These are phyloP conservation scores for Boechera stricta DNA, from an alignment of 345 rosid genomes.

Conservation along the genomic window DNA sequence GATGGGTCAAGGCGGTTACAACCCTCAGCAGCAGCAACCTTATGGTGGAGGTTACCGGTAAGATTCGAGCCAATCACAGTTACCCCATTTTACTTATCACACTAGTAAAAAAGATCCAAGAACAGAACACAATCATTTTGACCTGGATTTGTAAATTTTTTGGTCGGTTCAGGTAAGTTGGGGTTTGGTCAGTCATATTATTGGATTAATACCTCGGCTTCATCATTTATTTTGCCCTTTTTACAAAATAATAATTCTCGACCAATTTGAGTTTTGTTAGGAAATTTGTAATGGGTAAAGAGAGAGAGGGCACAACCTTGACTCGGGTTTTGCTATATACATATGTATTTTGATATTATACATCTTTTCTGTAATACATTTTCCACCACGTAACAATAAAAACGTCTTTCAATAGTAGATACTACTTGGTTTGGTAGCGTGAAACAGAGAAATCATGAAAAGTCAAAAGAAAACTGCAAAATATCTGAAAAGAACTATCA, in stretches of 20 bases:
- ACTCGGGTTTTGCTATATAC: background rate
- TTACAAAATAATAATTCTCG: background rate
- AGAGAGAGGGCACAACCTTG: conserved; percentile 1
- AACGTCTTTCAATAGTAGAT: background rate
- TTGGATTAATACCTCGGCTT: background rate
- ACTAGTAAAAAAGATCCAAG: conserved; percentile 5
- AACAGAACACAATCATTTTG: conserved; percentile 28
- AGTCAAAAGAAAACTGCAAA: conserved; percentile 6
- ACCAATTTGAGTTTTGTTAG: conserved; percentile 22
- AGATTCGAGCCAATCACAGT: conserved; percentile 26
- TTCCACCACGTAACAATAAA: conserved; percentile 2
- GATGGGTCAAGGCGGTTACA: conserved; percentile 71
- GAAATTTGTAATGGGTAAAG: conserved; percentile 9
- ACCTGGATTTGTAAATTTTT: conserved; percentile 28
- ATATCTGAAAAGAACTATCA: background rate
- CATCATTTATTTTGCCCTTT: background rate
- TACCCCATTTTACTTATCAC: conserved; percentile 6
- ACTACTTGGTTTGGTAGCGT: background rate
- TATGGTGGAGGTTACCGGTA: conserved; percentile 72
- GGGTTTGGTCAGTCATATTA: conserved; percentile 23
- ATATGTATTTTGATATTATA: conserved; percentile 16
- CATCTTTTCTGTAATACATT: conserved; percentile 12
- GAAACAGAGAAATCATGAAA: background rate
- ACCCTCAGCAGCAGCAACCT: conserved; percentile 64
- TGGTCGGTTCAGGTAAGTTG: conserved; percentile 26